These are phyloP conservation scores for Amylocystis lapponica DNA, from an alignment of 768 basidiomycete species.

Conservation along the genomic window DNA sequence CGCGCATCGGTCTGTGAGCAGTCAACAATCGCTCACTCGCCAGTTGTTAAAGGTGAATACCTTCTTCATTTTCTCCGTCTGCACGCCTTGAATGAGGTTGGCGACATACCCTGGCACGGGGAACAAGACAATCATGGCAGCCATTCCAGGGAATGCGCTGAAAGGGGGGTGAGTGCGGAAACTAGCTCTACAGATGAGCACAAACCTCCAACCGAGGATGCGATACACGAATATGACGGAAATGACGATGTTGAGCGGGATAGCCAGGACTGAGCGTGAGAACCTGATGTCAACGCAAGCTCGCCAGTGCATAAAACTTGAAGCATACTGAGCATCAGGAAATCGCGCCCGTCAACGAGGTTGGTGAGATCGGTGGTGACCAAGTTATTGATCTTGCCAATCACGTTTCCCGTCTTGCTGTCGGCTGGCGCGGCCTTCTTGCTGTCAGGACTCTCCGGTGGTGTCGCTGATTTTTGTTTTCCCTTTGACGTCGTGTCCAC, in stretches of 20 bases:
- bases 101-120: conserved; percentile 38
- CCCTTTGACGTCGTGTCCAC: too few relatives aligned
- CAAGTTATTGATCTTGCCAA: conserved; percentile 76
- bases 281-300: too few relatives aligned
- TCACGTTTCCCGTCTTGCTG: conserved; percentile 45
- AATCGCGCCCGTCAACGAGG: conserved; percentile 23
- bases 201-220: conserved; percentile 48
- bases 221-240: conserved; percentile 37
- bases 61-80: conserved; percentile 38
- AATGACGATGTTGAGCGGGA: conserved; percentile 36
- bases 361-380: conserved; percentile 55
- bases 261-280: conserved; percentile 29
- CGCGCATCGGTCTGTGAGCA: conserved; percentile 36
- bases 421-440: neutral
- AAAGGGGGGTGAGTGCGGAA: neutral
- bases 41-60: conserved; percentile 14
- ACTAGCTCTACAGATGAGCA: neutral
- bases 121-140: conserved; percentile 33
- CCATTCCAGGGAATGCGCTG: conserved; percentile 37
- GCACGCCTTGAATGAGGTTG: conserved; percentile 28
- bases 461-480: conserved; percentile 4
- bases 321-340: conserved; percentile 12
- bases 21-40: too few relatives aligned
- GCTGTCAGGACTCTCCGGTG: conserved; percentile 5
- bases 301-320: conserved; percentile 17